Base-by-base conservation (phyloP, 139 green algal species). In the Desmodesmus armatus region DNA sequence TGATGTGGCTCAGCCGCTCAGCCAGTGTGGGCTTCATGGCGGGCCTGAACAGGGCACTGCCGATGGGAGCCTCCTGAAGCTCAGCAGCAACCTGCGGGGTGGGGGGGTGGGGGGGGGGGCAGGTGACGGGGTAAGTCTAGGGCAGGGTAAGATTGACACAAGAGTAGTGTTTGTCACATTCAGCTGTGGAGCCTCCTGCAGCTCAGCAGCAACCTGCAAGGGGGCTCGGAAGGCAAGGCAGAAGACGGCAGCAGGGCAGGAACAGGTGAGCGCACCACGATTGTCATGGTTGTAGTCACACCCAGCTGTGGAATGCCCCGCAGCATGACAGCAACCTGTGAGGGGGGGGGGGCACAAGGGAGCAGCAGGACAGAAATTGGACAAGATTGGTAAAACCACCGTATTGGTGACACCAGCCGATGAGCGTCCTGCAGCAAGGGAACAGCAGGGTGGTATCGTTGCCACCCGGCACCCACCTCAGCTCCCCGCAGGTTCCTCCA, bases 21-120 rank as follows among this genome's bases (percentile, higher is more conserved):
- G 62, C 43, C 2, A 84, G 23, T 15, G 78, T 72, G 13, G 39
- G 44, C 60, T 51, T 53, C 23, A 55, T 43, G 11, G 66, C 66
- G 0, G 78, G 78, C 21, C 41, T 62, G 62, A 84, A 84, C 33
- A 76, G 29, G 23, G 78, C 78, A 33, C 33, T 84, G 62, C 78
- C 78, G 0, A 63, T 40, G 0, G 78, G 37, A 37, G 58, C 49
- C 27, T 31, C 25, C 40, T 84, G 41, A 17, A 82, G 55, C 37
- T 82, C 76, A n/a, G 47, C 47, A 33, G 62, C 76, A 43, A 82
- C 43, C 78, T 84, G 40, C 47, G 23, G 17, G 67, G 47, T 55
- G 47, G 47, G 7, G 47, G 47, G 7, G 7, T 7, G 47, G 7
- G 47, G 9, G 13, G 47, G 9, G 13, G 13, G 13, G 47, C 13